Evolutionary conservation across 352 stramenopile species (phyloP).

Genomic region (Pythium volutum): DNA sequence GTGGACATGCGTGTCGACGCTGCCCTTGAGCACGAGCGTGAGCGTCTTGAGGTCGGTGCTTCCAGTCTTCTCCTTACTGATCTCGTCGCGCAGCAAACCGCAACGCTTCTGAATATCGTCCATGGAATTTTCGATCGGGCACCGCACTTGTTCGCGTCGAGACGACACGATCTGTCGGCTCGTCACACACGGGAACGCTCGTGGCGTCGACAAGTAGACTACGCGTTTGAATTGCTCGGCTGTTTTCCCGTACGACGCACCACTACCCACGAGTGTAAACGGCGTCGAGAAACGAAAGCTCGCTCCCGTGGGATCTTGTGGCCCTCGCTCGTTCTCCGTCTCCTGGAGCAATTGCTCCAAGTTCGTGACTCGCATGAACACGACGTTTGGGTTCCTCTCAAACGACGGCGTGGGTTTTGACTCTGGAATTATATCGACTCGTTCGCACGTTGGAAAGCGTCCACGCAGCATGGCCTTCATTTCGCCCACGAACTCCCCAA

Average conservation of each 20-base stretch:
- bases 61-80: conserved; percentile 44
- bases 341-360: conserved; percentile 3
- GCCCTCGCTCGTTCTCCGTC: neutral
- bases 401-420: conserved; percentile 35
- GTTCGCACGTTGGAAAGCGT: conserved; percentile 54
- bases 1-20: conserved; percentile 76
- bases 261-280: conserved; percentile 35
- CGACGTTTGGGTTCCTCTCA: conserved; percentile 49
- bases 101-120: conserved; percentile 76
- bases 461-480: conserved; percentile 52
- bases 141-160: conserved; percentile 43
- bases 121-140: conserved; percentile 73
- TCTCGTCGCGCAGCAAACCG: conserved; percentile 44
- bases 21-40: conserved; percentile 77
- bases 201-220: conserved; percentile 38
- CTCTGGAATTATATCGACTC: conserved; percentile 56
- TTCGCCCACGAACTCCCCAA: conserved; percentile 64
- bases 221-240: conserved; percentile 73
- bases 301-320: neutral
- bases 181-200: conserved; percentile 48
- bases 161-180: conserved; percentile 41
- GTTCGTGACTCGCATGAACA: conserved; percentile 57
- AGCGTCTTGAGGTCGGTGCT: conserved; percentile 68
- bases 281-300: conserved; percentile 53
- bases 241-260: conserved; percentile 59